Base-by-base conservation (phyloP, 1,284 basidiomycete genomes). In the Meripilus lineatus region DNA sequence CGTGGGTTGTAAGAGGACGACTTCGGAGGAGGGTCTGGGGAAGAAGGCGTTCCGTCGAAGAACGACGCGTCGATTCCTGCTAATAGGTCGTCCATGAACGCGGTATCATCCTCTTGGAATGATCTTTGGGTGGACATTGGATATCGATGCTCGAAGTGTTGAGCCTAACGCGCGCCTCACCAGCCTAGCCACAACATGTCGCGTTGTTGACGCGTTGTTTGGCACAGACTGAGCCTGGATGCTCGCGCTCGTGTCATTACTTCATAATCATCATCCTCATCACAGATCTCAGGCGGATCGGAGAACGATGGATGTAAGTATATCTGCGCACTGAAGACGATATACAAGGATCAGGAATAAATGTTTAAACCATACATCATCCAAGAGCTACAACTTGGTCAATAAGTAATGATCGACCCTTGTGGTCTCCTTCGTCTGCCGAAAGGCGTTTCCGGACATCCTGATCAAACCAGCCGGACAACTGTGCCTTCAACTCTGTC, bases 71-170 rank as follows among this genome's bases (percentile, higher is more conserved):
- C 72, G 37, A 79, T 53, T 18, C 68, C 74, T 2, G 62, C 57
- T 22, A 82, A 54, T 1, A 82, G 55, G 32, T 54, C 59, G 17
- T 65, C 58, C 68, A 80, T 67, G 55, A 79, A 78, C 1, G 50
- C 66, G 7, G 64, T 64, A 44, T 77, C 76, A 28, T 71, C 70
- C 40, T 53, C 44, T 25, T 21, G n/a, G n/a, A n/a, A n/a, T n/a
- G n/a, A n/a, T n/a, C n/a, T n/a, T n/a, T n/a, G n/a, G n/a, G n/a
- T n/a, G n/a, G n/a, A 8, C 28, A n/a, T 30, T 10, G 8, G 28
- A n/a, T 8, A 10, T 30, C 8, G 28, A 30, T 8, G 28, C 28
- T 8, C 10, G 10, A 30, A 10, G 28, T 30, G 8, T 30, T 8
- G 8, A 30, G 28, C 28, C n/a, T 30, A 8, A n/a, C 28, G 10